These are phyloP conservation scores for Cryptococcus amylolentus DNA, from an alignment of 1,284 basidiomycete genomes.

Conservation along the genomic window DNA sequence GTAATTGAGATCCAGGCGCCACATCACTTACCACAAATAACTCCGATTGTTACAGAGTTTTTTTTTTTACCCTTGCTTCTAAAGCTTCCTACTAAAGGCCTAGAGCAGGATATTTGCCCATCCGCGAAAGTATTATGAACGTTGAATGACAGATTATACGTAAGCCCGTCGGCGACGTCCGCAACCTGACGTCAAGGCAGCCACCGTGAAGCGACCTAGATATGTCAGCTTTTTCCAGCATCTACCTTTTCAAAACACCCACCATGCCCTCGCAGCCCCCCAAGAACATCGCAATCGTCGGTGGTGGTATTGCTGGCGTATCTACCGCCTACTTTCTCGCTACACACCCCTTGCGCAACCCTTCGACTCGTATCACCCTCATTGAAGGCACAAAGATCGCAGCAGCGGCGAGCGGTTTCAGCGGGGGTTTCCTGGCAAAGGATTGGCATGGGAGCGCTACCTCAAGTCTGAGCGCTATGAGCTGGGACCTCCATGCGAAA, in stretches of 20 bases:
- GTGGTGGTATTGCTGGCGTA: conserved; percentile 76
- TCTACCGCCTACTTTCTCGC: conserved; percentile 61
- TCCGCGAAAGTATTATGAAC: no score
- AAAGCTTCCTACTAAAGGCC: no score
- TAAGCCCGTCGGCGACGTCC: no score
- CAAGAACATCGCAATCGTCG: conserved; percentile 43
- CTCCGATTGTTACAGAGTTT: no score
- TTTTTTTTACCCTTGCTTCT: no score
- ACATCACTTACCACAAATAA: no score
- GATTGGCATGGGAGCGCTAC: conserved; percentile 63
- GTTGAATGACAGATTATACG: no score
- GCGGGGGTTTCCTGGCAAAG: conserved; percentile 83
- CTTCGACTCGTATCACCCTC: conserved; percentile 57
- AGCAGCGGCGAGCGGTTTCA: conserved; percentile 74
- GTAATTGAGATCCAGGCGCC: no score
- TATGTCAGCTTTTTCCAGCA: background rate
- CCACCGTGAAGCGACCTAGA: background rate
- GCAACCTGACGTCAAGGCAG: background rate
- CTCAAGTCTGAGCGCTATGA: conserved; percentile 63
- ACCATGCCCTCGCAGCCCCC: conserved; percentile 6
- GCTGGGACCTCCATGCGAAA: conserved; percentile 72
- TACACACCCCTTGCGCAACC: conserved; percentile 23
- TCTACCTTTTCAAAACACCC: background rate
- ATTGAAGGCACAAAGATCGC: conserved; percentile 70
- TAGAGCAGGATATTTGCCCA: no score